Percentiles rank a stretch among this genome's conserved stretches.
These are phyloP conservation scores for Persicaria maculosa DNA, from an alignment of 148 eudicot species.

Conservation along the genomic window DNA sequence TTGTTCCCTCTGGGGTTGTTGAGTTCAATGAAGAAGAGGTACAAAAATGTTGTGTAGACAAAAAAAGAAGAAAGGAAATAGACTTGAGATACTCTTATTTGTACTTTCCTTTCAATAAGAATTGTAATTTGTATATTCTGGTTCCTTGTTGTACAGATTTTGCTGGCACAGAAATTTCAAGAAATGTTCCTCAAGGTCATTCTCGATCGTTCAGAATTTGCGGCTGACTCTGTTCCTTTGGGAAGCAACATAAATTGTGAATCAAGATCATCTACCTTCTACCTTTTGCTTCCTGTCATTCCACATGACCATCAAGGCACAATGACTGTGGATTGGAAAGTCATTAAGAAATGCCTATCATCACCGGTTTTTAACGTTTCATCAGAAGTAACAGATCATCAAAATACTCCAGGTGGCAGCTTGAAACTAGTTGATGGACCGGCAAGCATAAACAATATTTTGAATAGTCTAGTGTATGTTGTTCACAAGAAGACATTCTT, in stretches of 20 bases:
- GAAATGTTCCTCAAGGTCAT: slow-evolving; percentile 68
- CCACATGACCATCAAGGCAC: slow-evolving; percentile 19
- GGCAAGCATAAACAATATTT: slow-evolving; percentile 31
- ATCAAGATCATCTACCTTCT: slow-evolving; percentile 41
- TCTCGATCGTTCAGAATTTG: slow-evolving; percentile 66
- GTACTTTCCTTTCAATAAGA: not conserved
- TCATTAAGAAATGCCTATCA: slow-evolving; percentile 68
- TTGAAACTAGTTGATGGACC: slow-evolving; percentile 84
- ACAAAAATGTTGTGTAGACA: slow-evolving; percentile 1
- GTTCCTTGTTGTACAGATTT: slow-evolving; percentile 41
- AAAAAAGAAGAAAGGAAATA: not conserved
- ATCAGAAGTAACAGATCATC: slow-evolving; percentile 15
- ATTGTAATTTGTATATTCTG: not conserved
- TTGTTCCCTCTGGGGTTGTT: slow-evolving; percentile 50
- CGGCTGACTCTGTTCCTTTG: slow-evolving; percentile 48
- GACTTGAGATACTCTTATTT: not conserved
- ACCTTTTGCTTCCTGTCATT: slow-evolving; percentile 75
- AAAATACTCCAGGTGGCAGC: slow-evolving; percentile 14
- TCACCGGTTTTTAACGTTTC: slow-evolving; percentile 60
- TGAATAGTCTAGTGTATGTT: slow-evolving; percentile 81
- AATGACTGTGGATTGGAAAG: slow-evolving; percentile 66
- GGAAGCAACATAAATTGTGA: slow-evolving; percentile 24
- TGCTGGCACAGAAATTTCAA: slow-evolving; percentile 65
- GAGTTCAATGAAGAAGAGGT: slow-evolving; percentile 66
- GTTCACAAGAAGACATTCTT: slow-evolving; percentile 64